These are phyloP conservation scores for Aspergillus carbonarius DNA, from an alignment of 2,329 filamentous ascomycete species.

Conservation along the genomic window DNA sequence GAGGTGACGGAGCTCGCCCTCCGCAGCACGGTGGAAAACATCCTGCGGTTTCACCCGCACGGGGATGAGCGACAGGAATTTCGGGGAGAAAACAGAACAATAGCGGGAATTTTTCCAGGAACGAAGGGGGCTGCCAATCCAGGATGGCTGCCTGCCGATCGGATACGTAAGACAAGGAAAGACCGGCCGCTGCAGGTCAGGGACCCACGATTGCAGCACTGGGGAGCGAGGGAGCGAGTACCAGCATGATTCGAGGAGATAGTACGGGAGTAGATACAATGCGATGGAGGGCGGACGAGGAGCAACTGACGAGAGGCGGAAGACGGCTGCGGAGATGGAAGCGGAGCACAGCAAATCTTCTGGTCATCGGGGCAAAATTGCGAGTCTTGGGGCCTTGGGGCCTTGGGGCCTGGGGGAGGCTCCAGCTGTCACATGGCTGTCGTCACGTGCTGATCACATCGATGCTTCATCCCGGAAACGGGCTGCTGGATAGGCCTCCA, in stretches of 20 bases:
- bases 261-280: too few relatives aligned
- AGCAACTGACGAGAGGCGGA: too few relatives aligned
- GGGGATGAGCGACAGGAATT: neutral
- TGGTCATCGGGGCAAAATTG: too few relatives aligned
- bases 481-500: too few relatives aligned
- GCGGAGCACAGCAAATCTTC: too few relatives aligned
- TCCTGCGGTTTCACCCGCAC: conserved; percentile 20
- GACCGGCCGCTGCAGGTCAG: conserved; percentile 3
- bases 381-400: too few relatives aligned
- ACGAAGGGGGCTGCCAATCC: neutral
- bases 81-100: neutral
- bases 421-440: too few relatives aligned
- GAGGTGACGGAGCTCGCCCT: conserved; percentile 27
- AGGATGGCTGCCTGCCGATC: conserved; percentile 4
- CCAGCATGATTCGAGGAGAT: neutral
- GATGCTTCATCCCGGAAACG: too few relatives aligned
- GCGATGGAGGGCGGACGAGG: too few relatives aligned
- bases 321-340: too few relatives aligned
- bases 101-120: neutral
- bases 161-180: neutral
- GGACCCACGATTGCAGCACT: conserved; percentile 5
- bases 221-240: neutral
- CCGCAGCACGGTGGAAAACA: conserved; percentile 31
- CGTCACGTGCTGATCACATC: too few relatives aligned
- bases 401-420: too few relatives aligned